Evolutionary conservation across 805 yeast genomes (phyloP).

Genomic region (Saccharomycopsis amapae): DNA sequence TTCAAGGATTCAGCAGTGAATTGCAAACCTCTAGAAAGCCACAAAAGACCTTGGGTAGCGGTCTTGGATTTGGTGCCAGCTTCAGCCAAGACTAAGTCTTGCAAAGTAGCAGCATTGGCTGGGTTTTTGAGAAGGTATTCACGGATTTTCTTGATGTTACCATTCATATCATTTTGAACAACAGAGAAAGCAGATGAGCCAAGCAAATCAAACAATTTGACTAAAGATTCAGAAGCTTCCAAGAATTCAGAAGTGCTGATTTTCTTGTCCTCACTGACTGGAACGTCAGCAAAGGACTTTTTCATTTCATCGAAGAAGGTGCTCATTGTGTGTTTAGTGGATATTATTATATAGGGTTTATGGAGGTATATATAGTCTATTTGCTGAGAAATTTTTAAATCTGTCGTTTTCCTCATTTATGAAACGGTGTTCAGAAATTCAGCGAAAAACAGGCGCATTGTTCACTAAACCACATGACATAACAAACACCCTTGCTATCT

Average conservation of each 20-base stretch:
- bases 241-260: conserved; percentile 69
- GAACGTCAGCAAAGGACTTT: conserved; percentile 68
- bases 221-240: conserved; percentile 78
- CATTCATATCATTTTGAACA: conserved; percentile 83
- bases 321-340: conserved; percentile 50
- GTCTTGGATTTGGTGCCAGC: conserved; percentile 54
- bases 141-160: conserved; percentile 73
- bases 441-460: too few relatives aligned
- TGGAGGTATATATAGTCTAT: too few relatives aligned
- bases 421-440: too few relatives aligned
- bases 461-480: too few relatives aligned
- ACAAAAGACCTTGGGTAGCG: conserved; percentile 85
- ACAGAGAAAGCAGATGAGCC: conserved; percentile 81
- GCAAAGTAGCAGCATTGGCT: conserved; percentile 56
- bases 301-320: conserved; percentile 80
- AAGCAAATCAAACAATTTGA: conserved; percentile 73
- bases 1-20: conserved; percentile 89
- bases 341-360: too few relatives aligned
- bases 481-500: too few relatives aligned
- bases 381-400: too few relatives aligned
- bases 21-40: conserved; percentile 81
- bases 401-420: too few relatives aligned
- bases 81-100: conserved; percentile 70
- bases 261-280: conserved; percentile 49
- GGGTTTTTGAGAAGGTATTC: conserved; percentile 61